These are phyloP conservation scores for Tolypocladium capitatum DNA, from an alignment of 2,329 filamentous ascomycete species.

Conservation along the genomic window DNA sequence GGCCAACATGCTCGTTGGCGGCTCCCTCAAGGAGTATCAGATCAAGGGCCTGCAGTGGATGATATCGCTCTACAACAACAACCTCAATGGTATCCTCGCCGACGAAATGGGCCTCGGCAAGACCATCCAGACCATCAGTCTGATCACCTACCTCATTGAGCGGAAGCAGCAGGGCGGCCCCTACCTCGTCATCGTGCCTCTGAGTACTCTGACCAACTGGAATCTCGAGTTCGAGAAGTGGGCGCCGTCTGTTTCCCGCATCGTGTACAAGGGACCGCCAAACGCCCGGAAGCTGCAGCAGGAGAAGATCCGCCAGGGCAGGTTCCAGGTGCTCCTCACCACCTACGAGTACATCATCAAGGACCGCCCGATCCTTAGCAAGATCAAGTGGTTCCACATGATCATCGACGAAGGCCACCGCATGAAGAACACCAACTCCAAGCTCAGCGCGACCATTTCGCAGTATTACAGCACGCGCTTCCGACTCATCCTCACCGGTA, in stretches of 20 bases:
- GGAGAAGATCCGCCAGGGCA: slow-evolving; percentile 83
- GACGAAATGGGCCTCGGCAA: slow-evolving; percentile 99
- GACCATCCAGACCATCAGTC: slow-evolving; percentile 96
- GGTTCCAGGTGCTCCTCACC: slow-evolving; percentile 91
- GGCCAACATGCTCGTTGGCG: slow-evolving; percentile 77
- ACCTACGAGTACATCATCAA: slow-evolving; percentile 99
- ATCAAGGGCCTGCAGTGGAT: slow-evolving; percentile 99
- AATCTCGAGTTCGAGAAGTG: slow-evolving; percentile 98
- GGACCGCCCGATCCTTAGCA: slow-evolving; percentile 84
- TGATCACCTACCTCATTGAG: slow-evolving; percentile 95
- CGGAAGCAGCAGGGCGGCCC: slow-evolving; percentile 84
- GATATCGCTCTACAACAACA: slow-evolving; percentile 99
- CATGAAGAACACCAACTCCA: slow-evolving; percentile 98
- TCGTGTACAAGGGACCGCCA: slow-evolving; percentile 96
- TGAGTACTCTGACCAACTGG: slow-evolving; percentile 98
- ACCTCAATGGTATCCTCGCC: slow-evolving; percentile 94
- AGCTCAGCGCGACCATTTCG: slow-evolving; percentile 87
- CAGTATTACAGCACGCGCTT: slow-evolving; percentile 92
- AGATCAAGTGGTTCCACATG: slow-evolving; percentile 99
- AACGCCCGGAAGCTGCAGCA: slow-evolving; percentile 79
- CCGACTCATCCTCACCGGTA: slow-evolving; percentile 93
- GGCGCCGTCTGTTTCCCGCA: slow-evolving; percentile 73
- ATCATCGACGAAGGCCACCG: slow-evolving; percentile 98
- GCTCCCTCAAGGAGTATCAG: slow-evolving; percentile 92
- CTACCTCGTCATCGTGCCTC: slow-evolving; percentile 89